These are phyloP conservation scores for Metarhizium album DNA, from an alignment of 2,329 filamentous ascomycete species.

Conservation along the genomic window DNA sequence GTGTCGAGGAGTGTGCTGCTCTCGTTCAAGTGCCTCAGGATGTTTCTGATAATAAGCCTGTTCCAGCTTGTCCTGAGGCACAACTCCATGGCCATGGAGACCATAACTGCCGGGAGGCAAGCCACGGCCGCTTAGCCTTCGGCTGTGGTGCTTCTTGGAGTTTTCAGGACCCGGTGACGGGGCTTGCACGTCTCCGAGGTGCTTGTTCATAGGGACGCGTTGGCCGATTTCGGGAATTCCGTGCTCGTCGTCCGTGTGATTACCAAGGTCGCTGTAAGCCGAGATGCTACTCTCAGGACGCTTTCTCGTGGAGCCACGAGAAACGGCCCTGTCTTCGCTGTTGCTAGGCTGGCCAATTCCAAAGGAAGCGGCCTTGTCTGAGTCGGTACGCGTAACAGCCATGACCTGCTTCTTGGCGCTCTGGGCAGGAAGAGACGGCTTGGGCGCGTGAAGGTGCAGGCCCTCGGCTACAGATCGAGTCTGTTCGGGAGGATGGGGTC, in stretches of 20 bases:
- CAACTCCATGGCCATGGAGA: slow-evolving; percentile 75
- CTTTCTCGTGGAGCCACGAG: slow-evolving; percentile 45
- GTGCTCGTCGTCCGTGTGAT: slow-evolving; percentile 58
- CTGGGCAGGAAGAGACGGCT: slow-evolving; percentile 68
- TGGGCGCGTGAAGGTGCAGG: slow-evolving; percentile 79
- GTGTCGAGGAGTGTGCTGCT: slow-evolving; percentile 47
- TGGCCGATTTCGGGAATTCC: slow-evolving; percentile 89
- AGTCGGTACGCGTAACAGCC: slow-evolving; percentile 82
- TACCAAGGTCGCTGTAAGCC: slow-evolving; percentile 36
- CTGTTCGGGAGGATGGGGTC: slow-evolving; percentile 49
- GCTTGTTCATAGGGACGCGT: slow-evolving; percentile 85
- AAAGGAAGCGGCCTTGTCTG: slow-evolving; percentile 72
- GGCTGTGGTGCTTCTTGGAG: slow-evolving; percentile 47
- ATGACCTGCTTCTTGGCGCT: slow-evolving; percentile 78
- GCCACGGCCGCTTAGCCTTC: slow-evolving; percentile 62
- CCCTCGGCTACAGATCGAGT: slow-evolving; percentile 71
- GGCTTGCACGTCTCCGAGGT: slow-evolving; percentile 91
- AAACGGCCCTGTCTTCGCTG: slow-evolving; percentile 37
- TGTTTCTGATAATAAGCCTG: slow-evolving; percentile 90
- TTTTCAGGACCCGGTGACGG: slow-evolving; percentile 63
- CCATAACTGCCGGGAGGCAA: slow-evolving; percentile 84
- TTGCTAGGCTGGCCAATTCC: slow-evolving; percentile 63
- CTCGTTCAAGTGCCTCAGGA: slow-evolving; percentile 69
- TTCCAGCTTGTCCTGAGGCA: slow-evolving; percentile 70
- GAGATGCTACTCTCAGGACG: slow-evolving; percentile 51